Evolutionary conservation across 106 monocot species (phyloP), one percentile per base, ranked within the genome.

Genomic region (Cymbidium sinense): DNA sequence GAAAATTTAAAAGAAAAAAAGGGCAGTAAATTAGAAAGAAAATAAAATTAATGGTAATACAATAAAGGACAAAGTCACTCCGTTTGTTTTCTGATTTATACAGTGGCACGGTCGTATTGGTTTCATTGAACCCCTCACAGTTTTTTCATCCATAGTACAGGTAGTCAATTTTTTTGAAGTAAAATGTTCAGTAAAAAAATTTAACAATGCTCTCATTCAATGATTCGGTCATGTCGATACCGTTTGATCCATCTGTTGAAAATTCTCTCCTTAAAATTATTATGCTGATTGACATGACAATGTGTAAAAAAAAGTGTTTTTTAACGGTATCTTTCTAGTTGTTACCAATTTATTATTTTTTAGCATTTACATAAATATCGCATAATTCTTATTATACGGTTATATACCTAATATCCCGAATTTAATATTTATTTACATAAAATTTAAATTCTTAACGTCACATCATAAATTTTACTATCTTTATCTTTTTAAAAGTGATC

Each of bases 51-150:
- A 33, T 67, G 12, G 58, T 58, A 58, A 58, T 58, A 23, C n/a
- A 58, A 58, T 58, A 67, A 31, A 67, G 31, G 17, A 67, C 3
- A 67, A 67, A 67, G 15, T 15, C 33, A 29, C 33, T 31, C 13
- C 31, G 31, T 67, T 33, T 29, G 31, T 67, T 17, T 30, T 67
- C 67, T 67, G 67, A 67, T 67, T 67, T 67, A 29, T 67, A 67
- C 33, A 30, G 67, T 67, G 31, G 11, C 67, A 67, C 33, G 33
- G 13, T 4, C 12, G 29, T 17, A 31, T 67, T 67, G 67, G 15
- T 67, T 67, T 65, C 65, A 65, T 8, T 30, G 30, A 18, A 31
- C 2, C 65, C 65, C 65, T 67, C 31, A 31, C 67, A 13, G 23
- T 34, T 31, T 12, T 27, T 33, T 31, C 15, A 29, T 33, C 67